phyloP scores from a whole-genome alignment of 345 rosid genomes.

The Erucastrum elatum region DNA sequence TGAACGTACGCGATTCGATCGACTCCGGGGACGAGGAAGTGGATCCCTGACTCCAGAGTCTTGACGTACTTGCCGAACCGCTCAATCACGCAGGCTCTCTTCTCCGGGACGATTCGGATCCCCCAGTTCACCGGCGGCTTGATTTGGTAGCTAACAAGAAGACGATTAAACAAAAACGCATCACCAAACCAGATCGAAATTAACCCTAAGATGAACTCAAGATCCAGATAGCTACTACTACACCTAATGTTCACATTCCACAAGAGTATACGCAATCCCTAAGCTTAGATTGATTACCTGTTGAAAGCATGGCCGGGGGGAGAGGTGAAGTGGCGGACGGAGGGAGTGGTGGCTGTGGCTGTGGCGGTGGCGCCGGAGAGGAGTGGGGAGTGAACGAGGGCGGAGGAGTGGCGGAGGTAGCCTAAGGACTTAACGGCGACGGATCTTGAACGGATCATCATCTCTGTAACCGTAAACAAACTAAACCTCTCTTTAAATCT shows the following conservation, averaged over 20 bases:
- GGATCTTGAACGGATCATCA: conserved; percentile 28
- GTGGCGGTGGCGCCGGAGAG: conserved; percentile 26
- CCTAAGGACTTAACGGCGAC: conserved; percentile 31
- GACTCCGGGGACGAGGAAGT: conserved; percentile 80
- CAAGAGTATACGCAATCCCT: neutral
- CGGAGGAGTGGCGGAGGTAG: conserved; percentile 37
- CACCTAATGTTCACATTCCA: neutral
- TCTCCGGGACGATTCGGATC: conserved; percentile 81
- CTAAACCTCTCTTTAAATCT: neutral
- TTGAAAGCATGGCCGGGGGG: conserved; percentile 42
- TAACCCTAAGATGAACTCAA: neutral
- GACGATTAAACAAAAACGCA: neutral
- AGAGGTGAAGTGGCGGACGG: conserved; percentile 25
- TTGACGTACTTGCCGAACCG: conserved; percentile 81
- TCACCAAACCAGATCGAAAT: neutral
- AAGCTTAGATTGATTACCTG: conserved; percentile 30
- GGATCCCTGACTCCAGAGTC: conserved; percentile 80
- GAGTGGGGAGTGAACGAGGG: neutral
- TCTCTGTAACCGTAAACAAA: neutral
- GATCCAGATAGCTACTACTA: neutral
- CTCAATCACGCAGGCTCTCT: conserved; percentile 83
- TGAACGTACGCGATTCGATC: conserved; percentile 95
- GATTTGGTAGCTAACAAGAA: conserved; percentile 59
- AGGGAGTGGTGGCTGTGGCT: neutral
- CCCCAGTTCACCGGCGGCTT: conserved; percentile 91